Evolutionary conservation across 1,139 yeast species (phyloP).

Genomic region (Groenewaldozyma sp.): DNA sequence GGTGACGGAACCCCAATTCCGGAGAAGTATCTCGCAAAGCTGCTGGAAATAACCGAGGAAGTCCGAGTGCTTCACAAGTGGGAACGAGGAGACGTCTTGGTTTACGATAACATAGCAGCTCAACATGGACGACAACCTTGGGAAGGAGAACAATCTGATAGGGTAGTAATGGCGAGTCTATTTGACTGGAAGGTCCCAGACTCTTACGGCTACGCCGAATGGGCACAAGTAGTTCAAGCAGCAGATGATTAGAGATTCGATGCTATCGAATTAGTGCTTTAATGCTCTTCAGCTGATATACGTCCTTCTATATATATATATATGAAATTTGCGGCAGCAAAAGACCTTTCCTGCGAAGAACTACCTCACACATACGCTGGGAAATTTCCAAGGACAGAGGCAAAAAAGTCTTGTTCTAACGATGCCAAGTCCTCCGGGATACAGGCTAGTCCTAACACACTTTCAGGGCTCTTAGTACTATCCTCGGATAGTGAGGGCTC

Average conservation of each 20-base stretch:
- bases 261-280: too few relatives aligned
- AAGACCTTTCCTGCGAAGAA: too few relatives aligned
- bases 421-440: conserved; percentile 10
- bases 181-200: conserved; percentile 1
- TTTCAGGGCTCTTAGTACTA: background rate
- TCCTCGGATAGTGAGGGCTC: background rate
- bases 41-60: conserved; percentile 9
- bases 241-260: background rate
- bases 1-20: conserved; percentile 13
- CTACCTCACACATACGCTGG: too few relatives aligned
- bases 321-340: too few relatives aligned
- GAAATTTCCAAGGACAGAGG: conserved; percentile 11
- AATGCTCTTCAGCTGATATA: too few relatives aligned
- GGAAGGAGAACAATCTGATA: conserved; percentile 1
- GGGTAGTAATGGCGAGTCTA: conserved; percentile 3
- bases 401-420: conserved; percentile 11
- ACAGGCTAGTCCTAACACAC: conserved; percentile 6
- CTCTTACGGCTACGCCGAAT: background rate
- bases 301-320: too few relatives aligned
- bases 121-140: conserved; percentile 6
- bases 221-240: conserved; percentile 5
- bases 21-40: conserved; percentile 8
- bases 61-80: conserved; percentile 12
- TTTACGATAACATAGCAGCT: conserved; percentile 8
- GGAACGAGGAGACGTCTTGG: conserved; percentile 11